Evolutionary conservation across 2,329 filamentous ascomycete genomes (phyloP), one percentile per base, ranked within the genome.

Genomic region (Apiospora saccharicola): DNA sequence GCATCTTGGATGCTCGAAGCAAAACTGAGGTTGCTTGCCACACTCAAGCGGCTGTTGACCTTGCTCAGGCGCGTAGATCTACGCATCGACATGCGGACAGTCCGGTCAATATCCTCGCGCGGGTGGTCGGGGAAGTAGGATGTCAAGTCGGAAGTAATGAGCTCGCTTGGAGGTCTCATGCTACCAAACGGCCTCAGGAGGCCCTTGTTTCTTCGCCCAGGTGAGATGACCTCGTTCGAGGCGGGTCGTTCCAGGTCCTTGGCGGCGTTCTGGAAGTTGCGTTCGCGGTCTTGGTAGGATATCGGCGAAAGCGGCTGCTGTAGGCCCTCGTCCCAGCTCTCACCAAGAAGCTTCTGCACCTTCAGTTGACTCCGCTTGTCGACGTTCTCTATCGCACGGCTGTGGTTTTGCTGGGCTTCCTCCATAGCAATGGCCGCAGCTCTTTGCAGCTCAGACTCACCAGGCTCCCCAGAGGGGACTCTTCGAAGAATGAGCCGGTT

Each of bases 101-200:
- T 98, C 77, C 95, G 93, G 82, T 98, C 96, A 80, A 99, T 98
- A 77, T 97, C 94, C 80, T 98, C 95, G 71, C 94, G 92, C 69
- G 95, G 91, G 78, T 98, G 96, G 79, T 97, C 95, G 0, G 96
- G 96, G 87, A 99, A 99, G 86, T 98, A 99, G 0, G 95, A 97
- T 1, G 94, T 96, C 73, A 99, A 86, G 80, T 99, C 96, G 30
- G 96, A 97, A 37, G 96, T 96, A 80, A 99, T 99, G 80, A 99
- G 90, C 85, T 99, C 96, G 84, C 96, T 98, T 1, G 96, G 96
- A 24, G 96, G 96, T 77, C 96, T 89, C 75, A 96, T 91, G 46
- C 96, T 96, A 78, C 97, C 96, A 83, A 98, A 98, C 75, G 93
- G 92, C 75, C 93, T 91, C 67, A 95, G 85, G 41, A 90, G 86